phyloP scores from a whole-genome alignment of 2,329 filamentous ascomycete species.

The Capronia americana region DNA sequence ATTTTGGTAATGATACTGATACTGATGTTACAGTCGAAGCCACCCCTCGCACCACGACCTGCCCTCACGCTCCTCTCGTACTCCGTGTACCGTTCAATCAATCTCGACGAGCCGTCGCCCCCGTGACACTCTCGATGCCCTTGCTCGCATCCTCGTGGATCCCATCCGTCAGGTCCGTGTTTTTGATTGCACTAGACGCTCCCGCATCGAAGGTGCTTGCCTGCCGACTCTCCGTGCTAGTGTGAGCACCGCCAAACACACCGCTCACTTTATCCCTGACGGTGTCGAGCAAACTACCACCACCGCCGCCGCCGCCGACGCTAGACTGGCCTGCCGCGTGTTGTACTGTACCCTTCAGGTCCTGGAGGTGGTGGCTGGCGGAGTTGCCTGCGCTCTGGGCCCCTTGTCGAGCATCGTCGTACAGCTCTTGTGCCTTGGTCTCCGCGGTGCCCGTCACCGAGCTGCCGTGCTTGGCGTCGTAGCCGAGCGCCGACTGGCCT shows the following conservation, averaged over 20 bases:
- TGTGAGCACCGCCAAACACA: background rate
- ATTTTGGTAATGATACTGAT: no score
- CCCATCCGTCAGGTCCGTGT: background rate
- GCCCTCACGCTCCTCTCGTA: no score
- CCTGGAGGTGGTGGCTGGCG: background rate
- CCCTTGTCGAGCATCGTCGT: background rate
- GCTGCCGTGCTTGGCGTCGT: constrained; percentile 9
- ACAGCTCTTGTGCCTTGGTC: background rate
- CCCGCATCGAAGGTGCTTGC: background rate
- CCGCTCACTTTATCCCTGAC: background rate
- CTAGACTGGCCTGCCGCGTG: background rate
- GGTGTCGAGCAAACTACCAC: background rate
- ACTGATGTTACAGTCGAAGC: no score
- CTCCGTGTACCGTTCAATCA: background rate
- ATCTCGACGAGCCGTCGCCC: background rate
- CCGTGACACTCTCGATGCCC: background rate
- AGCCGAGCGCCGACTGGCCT: background rate
- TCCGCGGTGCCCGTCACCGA: background rate
- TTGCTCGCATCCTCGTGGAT: constrained; percentile 7
- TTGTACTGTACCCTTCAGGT: background rate
- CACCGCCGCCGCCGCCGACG: background rate
- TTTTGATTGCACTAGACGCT: background rate
- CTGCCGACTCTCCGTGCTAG: background rate
- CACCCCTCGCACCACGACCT: no score
- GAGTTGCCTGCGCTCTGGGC: background rate